phyloP scores from a whole-genome alignment of 2,329 filamentous ascomycete species.

The Beauveria asiatica region DNA sequence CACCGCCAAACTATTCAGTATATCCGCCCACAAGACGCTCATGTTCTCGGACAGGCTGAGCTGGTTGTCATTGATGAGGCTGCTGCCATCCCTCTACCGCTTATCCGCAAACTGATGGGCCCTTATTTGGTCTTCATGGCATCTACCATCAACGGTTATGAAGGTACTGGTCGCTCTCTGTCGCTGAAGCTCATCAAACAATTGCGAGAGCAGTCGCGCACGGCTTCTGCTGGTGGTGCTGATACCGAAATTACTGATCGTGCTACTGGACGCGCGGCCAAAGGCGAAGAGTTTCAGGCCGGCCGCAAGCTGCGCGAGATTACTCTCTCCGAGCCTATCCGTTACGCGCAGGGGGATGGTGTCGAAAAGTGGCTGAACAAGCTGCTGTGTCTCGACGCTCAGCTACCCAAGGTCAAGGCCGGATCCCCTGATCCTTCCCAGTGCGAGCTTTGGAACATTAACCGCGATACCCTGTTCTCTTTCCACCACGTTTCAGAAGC shows the following conservation, averaged over 20 bases:
- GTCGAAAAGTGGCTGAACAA: slow-evolving; percentile 97
- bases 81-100: slow-evolving; percentile 85
- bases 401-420: slow-evolving; percentile 69
- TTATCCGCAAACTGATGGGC: slow-evolving; percentile 90
- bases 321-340: slow-evolving; percentile 85
- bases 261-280: slow-evolving; percentile 64
- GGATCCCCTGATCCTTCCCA: slow-evolving; percentile 84
- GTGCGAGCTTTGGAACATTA: slow-evolving; percentile 88
- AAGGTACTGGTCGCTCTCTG: slow-evolving; percentile 89
- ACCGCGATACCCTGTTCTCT: slow-evolving; percentile 94
- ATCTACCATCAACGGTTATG: slow-evolving; percentile 97
- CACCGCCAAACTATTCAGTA: slow-evolving; percentile 98
- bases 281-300: slow-evolving; percentile 53
- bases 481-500: slow-evolving; percentile 96
- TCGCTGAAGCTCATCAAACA: slow-evolving; percentile 97
- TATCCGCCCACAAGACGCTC: slow-evolving; percentile 91
- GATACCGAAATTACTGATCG: slow-evolving; percentile 67
- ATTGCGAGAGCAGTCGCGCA: slow-evolving; percentile 82
- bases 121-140: slow-evolving; percentile 99
- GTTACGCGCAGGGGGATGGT: slow-evolving; percentile 81
- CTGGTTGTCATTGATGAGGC: slow-evolving; percentile 95
- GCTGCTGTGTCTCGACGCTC: slow-evolving; percentile 87
- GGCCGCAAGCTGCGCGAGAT: slow-evolving; percentile 83
- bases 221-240: slow-evolving; percentile 44
- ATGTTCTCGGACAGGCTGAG: slow-evolving; percentile 91